These are phyloP conservation scores for Globisporangium yorkense DNA, from an alignment of 352 stramenopile species.

Conservation along the genomic window DNA sequence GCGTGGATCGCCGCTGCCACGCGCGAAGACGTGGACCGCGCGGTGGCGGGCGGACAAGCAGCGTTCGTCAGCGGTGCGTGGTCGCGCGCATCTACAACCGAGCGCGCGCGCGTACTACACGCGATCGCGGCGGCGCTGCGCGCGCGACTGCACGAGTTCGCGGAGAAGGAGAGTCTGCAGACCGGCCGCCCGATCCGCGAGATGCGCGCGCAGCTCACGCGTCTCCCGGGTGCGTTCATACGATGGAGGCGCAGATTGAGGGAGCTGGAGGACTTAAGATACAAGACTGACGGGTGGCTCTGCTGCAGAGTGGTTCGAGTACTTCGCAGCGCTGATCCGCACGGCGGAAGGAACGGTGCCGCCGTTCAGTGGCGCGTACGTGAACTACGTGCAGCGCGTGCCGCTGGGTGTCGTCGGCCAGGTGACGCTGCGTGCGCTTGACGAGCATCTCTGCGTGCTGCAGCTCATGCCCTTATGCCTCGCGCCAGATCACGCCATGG, in stretches of 20 bases:
- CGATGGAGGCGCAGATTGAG: too few species aligned
- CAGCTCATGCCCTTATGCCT: not conserved
- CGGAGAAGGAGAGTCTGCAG: constrained; percentile 51
- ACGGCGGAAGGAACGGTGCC: constrained; percentile 60
- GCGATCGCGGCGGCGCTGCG: constrained; percentile 32
- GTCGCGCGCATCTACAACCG: constrained; percentile 20
- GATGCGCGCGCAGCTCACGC: constrained; percentile 44
- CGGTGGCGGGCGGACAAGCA: constrained; percentile 22
- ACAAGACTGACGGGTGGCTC: not conserved
- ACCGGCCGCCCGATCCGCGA: constrained; percentile 58
- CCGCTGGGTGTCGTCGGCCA: constrained; percentile 58
- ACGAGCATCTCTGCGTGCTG: not conserved
- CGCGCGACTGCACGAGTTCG: constrained; percentile 34
- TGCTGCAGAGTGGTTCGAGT: constrained; percentile 72
- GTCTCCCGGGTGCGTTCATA: constrained; percentile 24
- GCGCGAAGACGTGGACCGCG: constrained; percentile 26
- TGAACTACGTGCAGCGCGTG: constrained; percentile 51
- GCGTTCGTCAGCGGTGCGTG: constrained; percentile 31
- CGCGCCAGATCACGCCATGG: constrained; percentile 57
- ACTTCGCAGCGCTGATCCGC: constrained; percentile 68
- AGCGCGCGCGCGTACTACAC: constrained; percentile 36
- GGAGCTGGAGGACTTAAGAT: not conserved
- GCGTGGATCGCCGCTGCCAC: constrained; percentile 29
- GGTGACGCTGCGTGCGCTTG: constrained; percentile 14
- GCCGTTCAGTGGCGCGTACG: constrained; percentile 47